phyloP scores from a whole-genome alignment of 306 rosid genomes.

The Cicer chorassanicum region DNA sequence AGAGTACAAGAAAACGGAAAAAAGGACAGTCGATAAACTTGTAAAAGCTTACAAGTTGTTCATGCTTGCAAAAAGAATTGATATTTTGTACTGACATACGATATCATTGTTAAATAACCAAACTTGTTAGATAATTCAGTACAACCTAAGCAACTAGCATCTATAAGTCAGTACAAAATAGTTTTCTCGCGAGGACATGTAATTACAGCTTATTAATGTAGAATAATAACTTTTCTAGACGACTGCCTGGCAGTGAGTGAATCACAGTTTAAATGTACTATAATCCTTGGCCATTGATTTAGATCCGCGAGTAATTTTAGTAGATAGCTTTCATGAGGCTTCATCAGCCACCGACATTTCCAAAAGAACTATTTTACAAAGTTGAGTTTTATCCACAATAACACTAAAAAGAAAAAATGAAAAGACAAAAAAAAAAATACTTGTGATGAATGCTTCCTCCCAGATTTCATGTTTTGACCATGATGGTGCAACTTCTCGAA shows the following conservation, averaged over 20 bases:
- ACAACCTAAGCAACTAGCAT: conserved; percentile 24
- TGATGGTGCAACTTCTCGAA: conserved; percentile 80
- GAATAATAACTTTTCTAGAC: conserved; percentile 6
- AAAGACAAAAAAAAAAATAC: conserved; percentile 52
- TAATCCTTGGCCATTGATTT: conserved; percentile 12
- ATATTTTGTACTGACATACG: conserved; percentile 3
- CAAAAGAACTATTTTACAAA: conserved; percentile 22
- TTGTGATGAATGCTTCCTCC: conserved; percentile 92
- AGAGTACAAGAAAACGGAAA: conserved; percentile 31
- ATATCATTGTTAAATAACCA: conserved; percentile 4
- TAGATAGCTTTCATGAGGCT: conserved; percentile 12
- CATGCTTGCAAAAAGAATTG: conserved; percentile 1
- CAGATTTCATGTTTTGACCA: conserved; percentile 76
- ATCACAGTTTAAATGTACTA: conserved; percentile 30
- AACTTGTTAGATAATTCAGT: conserved; percentile 4
- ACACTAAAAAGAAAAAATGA: conserved; percentile 28
- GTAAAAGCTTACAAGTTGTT: conserved; percentile 29
- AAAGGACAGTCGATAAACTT: background rate
- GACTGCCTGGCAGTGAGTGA: background rate
- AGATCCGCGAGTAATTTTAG: conserved; percentile 32
- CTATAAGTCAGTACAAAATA: background rate
- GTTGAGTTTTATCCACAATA: conserved; percentile 35
- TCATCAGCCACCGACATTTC: conserved; percentile 33
- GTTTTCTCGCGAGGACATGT: background rate
- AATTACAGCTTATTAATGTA: conserved; percentile 1